A percentile compares a stretch with the other conserved stretches of the same genome.
Conservation (phyloP, 2,329 filamentous ascomycete genomes). For the Alternaria metachromatica region DNA sequence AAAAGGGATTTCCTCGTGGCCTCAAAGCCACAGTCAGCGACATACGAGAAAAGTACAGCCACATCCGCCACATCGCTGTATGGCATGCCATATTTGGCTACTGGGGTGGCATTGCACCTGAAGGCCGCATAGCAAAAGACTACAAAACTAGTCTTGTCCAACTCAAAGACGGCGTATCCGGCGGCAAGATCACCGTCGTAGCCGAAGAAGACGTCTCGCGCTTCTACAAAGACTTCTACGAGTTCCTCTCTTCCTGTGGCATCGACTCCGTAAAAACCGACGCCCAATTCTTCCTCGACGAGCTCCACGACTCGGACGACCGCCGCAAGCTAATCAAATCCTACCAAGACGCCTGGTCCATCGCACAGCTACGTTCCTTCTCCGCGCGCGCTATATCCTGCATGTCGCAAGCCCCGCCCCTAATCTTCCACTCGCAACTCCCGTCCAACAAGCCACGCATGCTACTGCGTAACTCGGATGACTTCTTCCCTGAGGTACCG, state of each 20-base stretch:
- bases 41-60: slow-evolving; percentile 72
- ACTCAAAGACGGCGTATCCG: slow-evolving; percentile 63
- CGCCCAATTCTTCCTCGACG: slow-evolving; percentile 87
- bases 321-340: slow-evolving; percentile 74
- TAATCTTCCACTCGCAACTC: slow-evolving; percentile 84
- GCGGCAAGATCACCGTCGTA: slow-evolving; percentile 74
- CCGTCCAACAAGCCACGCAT: slow-evolving; percentile 76
- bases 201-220: slow-evolving; percentile 73
- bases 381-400: slow-evolving; percentile 81
- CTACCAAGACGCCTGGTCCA: slow-evolving; percentile 87
- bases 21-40: slow-evolving; percentile 72
- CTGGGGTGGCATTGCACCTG: slow-evolving; percentile 81
- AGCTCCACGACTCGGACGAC: slow-evolving; percentile 70
- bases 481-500: slow-evolving; percentile 87
- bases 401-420: slow-evolving; percentile 90
- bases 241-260: slow-evolving; percentile 74
- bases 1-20: slow-evolving; percentile 78
- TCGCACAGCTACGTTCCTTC: slow-evolving; percentile 79
- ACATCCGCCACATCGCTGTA: slow-evolving; percentile 83
- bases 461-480: slow-evolving; percentile 83
- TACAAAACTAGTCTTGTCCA: slow-evolving; percentile 75
- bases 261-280: slow-evolving; percentile 93
- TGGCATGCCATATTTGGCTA: slow-evolving; percentile 79
- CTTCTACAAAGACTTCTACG: slow-evolving; percentile 92
- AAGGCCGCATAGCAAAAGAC: slow-evolving; percentile 73